phyloP scores from a whole-genome alignment of 441 rosid genomes.

The Francoa sonchifolia region DNA sequence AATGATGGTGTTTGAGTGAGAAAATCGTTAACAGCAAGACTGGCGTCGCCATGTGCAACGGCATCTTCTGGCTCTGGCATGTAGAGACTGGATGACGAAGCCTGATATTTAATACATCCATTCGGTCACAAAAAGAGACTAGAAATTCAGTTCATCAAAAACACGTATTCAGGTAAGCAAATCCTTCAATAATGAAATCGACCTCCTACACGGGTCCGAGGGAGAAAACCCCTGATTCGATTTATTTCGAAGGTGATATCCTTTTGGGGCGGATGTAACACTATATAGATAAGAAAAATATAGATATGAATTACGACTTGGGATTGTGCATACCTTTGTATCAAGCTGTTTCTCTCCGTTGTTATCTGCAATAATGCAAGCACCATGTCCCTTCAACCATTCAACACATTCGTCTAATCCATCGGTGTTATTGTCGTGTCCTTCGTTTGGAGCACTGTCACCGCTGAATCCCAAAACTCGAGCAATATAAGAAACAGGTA shows the following conservation, averaged over 20 bases:
- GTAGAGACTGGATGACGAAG: conserved; percentile 60
- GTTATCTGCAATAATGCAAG: conserved; percentile 42
- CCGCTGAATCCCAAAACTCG: conserved; percentile 60
- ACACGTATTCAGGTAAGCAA: too few species aligned
- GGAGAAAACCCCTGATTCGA: too few species aligned
- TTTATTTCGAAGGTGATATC: too few species aligned
- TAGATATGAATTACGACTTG: not conserved
- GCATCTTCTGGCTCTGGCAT: conserved; percentile 97
- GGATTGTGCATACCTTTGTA: conserved; percentile 44
- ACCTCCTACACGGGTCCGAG: too few species aligned
- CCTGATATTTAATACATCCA: conserved; percentile 28
- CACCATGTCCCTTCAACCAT: conserved; percentile 93
- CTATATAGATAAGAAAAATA: not conserved
- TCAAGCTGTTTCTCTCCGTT: conserved; percentile 74
- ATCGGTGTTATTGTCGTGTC: conserved; percentile 35
- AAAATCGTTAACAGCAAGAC: conserved; percentile 86
- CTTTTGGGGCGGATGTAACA: not conserved
- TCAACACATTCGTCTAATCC: conserved; percentile 67
- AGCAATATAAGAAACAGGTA: conserved; percentile 65
- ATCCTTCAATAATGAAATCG: too few species aligned
- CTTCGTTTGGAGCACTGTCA: conserved; percentile 23
- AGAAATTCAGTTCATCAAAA: not conserved
- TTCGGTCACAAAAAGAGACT: not conserved
- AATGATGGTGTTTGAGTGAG: conserved; percentile 46
- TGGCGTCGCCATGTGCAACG: conserved; percentile 84